These are phyloP conservation scores for Coniochaeta pulveracea DNA, from an alignment of 2,329 filamentous ascomycete genomes.

Conservation along the genomic window DNA sequence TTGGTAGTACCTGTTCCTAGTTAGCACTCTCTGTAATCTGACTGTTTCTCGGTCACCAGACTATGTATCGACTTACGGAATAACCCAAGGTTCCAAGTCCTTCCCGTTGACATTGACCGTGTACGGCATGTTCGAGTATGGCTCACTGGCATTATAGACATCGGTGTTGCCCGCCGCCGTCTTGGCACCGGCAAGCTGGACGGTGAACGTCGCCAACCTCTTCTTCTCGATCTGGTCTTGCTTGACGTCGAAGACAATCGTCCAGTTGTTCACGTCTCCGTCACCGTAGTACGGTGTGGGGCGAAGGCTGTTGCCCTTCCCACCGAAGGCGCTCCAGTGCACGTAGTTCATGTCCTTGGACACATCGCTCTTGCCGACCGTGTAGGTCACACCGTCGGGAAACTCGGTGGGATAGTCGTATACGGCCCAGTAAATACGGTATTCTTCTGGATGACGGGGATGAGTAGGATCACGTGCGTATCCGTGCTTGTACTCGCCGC, in stretches of 20 bases:
- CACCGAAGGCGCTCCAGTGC: slow-evolving; percentile 54
- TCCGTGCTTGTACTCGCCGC: slow-evolving; percentile 50
- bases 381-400: slow-evolving; percentile 44
- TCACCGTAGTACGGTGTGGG: slow-evolving; percentile 29
- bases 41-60: too few species aligned
- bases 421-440: slow-evolving; percentile 48
- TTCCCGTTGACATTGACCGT: slow-evolving; percentile 27
- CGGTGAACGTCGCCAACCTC: slow-evolving; percentile 43
- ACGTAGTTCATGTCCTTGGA: slow-evolving; percentile 48
- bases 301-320: slow-evolving; percentile 35
- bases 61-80: slow-evolving; percentile 33
- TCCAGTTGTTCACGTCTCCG: slow-evolving; percentile 47
- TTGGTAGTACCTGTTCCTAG: slow-evolving; percentile 31
- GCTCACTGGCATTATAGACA: slow-evolving; percentile 39
- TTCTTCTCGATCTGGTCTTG: slow-evolving; percentile 27
- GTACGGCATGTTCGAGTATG: slow-evolving; percentile 40
- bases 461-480: slow-evolving; percentile 33
- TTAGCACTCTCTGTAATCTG: background rate
- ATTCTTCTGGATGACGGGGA: slow-evolving; percentile 41
- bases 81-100: slow-evolving; percentile 39
- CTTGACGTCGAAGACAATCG: slow-evolving; percentile 37
- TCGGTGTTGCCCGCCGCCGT: slow-evolving; percentile 52
- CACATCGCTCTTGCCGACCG: slow-evolving; percentile 39
- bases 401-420: slow-evolving; percentile 51
- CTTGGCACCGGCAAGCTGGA: slow-evolving; percentile 53